These are phyloP conservation scores for Darksidea phi DNA, from an alignment of 495 filamentous ascomycete species.

Conservation along the genomic window DNA sequence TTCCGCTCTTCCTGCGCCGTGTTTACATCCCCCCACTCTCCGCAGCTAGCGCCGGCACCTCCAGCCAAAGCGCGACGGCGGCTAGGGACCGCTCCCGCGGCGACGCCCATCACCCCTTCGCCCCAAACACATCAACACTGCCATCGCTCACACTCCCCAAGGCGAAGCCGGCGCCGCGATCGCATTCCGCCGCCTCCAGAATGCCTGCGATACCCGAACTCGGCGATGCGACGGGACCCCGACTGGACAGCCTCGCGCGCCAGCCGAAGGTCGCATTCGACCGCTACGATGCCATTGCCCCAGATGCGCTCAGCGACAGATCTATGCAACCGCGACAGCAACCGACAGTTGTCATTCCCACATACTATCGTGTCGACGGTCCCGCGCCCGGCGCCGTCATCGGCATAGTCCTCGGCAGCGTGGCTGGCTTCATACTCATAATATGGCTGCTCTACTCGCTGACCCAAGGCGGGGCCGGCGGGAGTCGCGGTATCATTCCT, in stretches of 20 bases:
- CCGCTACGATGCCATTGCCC: not conserved
- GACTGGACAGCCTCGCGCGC: conserved; percentile 13
- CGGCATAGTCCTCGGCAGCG: conserved; percentile 77
- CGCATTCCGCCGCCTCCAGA: conserved; percentile 3
- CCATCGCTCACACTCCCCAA: not conserved
- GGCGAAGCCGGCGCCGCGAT: not conserved
- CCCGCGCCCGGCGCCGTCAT: conserved; percentile 71
- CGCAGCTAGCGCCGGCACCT: not conserved
- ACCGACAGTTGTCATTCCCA: conserved; percentile 33
- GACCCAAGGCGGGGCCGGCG: conserved; percentile 1
- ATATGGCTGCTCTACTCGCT: conserved; percentile 65
- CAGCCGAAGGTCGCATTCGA: not conserved
- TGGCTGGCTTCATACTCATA: conserved; percentile 77
- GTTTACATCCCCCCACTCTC: not conserved
- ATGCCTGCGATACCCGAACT: conserved; percentile 20
- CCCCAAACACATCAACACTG: conserved; percentile 4
- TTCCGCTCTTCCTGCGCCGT: not conserved
- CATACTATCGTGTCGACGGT: conserved; percentile 42
- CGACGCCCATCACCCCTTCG: conserved; percentile 2
- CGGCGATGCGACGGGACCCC: not conserved
- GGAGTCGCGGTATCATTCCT: conserved; percentile 12
- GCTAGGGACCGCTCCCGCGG: not conserved
- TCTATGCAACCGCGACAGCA: not conserved
- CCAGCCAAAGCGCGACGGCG: not conserved
- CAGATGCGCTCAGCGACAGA: not conserved